phyloP scores from a whole-genome alignment of 108 stramenopile genomes.

The Discostella stelligeroides region DNA sequence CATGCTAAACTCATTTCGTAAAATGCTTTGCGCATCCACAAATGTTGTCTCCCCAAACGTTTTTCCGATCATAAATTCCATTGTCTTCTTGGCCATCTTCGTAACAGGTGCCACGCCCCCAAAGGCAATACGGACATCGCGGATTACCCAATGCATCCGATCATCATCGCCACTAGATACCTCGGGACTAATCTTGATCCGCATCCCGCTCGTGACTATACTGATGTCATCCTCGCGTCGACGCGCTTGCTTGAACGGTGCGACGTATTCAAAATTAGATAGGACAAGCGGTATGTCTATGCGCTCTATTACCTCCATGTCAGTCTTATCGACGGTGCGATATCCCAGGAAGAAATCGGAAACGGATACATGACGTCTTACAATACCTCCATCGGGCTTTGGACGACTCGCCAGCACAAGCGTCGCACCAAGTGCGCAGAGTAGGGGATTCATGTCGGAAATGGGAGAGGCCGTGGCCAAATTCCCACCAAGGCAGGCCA shows the following conservation, averaged over 20 bases:
- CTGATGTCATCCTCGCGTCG: conserved; percentile 95
- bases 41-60: conserved; percentile 66
- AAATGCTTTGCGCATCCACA: conserved; percentile 55
- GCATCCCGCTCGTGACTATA: conserved; percentile 93
- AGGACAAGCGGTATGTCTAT: conserved; percentile 77
- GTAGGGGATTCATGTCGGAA: conserved; percentile 94
- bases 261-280: conserved; percentile 80
- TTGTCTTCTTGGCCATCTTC: conserved; percentile 73
- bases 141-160: conserved; percentile 52
- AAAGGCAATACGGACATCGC: conserved; percentile 79
- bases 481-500: conserved; percentile 94
- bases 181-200: conserved; percentile 62
- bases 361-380: conserved; percentile 64
- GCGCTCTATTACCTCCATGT: conserved; percentile 78
- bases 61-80: conserved; percentile 62
- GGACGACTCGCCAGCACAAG: conserved; percentile 69
- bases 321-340: conserved; percentile 80
- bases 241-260: conserved; percentile 94
- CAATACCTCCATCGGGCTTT: conserved; percentile 53
- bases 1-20: conserved; percentile 79
- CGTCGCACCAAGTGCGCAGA: conserved; percentile 71
- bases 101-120: conserved; percentile 95
- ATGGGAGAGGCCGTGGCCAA: conserved; percentile 95
- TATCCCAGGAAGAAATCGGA: conserved; percentile 90
- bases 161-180: conserved; percentile 6